phyloP scores from a whole-genome alignment of 2,329 filamentous ascomycete species.

The Penicillium sp. region DNA sequence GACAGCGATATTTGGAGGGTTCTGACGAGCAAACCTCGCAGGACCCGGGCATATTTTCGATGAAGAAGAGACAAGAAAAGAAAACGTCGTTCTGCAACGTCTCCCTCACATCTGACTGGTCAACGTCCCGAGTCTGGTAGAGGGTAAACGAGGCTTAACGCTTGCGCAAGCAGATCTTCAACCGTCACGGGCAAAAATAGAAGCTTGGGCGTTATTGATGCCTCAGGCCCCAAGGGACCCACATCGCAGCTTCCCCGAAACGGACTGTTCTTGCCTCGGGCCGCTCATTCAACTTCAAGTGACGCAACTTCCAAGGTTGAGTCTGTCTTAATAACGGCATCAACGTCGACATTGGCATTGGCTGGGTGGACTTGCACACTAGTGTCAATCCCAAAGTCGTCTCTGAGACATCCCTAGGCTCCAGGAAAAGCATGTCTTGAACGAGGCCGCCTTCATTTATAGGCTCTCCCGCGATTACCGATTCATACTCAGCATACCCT shows the following conservation, averaged over 20 bases:
- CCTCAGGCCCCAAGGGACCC: not conserved
- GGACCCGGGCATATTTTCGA: slow-evolving; percentile 36
- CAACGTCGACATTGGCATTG: not conserved
- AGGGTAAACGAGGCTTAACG: not conserved
- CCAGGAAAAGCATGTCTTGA: not conserved
- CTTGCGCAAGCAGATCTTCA: not conserved
- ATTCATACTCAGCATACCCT: not conserved
- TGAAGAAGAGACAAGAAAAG: not conserved
- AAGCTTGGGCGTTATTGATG: not conserved
- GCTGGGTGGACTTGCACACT: not conserved
- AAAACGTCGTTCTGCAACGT: slow-evolving; percentile 16
- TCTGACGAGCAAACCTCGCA: slow-evolving; percentile 49
- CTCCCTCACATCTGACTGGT: slow-evolving; percentile 27
- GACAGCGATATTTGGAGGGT: slow-evolving; percentile 48
- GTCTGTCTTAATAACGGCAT: not conserved
- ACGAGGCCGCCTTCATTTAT: not conserved
- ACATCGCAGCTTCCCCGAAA: not conserved
- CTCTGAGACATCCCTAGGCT: not conserved
- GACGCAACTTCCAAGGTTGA: not conserved
- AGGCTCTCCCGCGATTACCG: not conserved
- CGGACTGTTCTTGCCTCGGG: too few species aligned
- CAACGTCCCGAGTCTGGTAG: not conserved
- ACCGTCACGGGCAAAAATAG: slow-evolving; percentile 9
- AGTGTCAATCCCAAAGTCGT: not conserved
- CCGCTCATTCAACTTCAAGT: not conserved